A percentile compares a stretch with the other conserved stretches of the same genome.
phyloP scores from a whole-genome alignment of 306 rosid genomes.

The Sesbania bispinosa region DNA sequence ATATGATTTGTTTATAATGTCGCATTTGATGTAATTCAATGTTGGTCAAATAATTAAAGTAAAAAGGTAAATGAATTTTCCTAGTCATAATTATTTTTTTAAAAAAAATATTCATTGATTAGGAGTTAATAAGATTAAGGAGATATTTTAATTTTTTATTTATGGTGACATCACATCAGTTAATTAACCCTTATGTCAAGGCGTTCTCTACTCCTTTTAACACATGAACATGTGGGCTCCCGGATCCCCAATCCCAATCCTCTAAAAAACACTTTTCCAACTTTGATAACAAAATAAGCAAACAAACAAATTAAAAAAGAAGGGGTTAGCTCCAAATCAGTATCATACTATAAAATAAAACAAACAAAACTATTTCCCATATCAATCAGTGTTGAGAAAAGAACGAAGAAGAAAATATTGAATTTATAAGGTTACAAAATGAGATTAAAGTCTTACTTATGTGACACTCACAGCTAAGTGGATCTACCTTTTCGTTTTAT shows the following conservation, averaged over 20 bases:
- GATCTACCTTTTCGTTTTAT: constrained; percentile 21
- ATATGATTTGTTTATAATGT: not conserved
- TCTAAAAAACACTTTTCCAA: constrained; percentile 6
- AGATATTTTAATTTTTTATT: not conserved
- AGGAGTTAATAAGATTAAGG: not conserved
- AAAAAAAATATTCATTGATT: not conserved
- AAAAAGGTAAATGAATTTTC: not conserved
- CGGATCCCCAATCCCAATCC: constrained; percentile 28
- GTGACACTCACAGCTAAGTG: constrained; percentile 30
- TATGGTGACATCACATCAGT: constrained; percentile 25
- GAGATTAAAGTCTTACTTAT: constrained; percentile 18
- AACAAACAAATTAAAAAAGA: not conserved
- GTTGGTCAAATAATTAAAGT: not conserved
- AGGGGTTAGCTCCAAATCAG: constrained; percentile 17
- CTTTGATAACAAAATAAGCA: not conserved
- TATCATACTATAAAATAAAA: not conserved
- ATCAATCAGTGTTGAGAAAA: constrained; percentile 18
- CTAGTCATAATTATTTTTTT: not conserved
- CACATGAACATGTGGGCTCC: constrained; percentile 41
- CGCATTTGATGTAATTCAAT: not conserved
- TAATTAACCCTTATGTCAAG: constrained; percentile 39
- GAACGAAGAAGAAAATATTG: constrained; percentile 19
- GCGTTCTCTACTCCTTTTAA: constrained; percentile 36
- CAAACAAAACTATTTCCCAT: constrained; percentile 17
- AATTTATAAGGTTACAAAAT: constrained; percentile 24